Base-by-base conservation (phyloP, 257 asterid genomes). In the Fraxinus cuspidata region DNA sequence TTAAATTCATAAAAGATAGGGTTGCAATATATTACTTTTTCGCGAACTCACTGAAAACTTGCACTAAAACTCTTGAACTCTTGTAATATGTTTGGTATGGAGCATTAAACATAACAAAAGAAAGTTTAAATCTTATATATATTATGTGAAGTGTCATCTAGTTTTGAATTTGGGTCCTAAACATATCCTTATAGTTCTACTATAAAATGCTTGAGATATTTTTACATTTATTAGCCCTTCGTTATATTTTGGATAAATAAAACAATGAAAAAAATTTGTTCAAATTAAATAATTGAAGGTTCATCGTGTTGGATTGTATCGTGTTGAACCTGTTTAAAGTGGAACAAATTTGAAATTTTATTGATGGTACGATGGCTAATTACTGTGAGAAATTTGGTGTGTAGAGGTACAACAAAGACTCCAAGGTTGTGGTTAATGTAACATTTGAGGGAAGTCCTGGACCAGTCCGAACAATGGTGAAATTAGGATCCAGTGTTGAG, bases 391-490 rank as follows among this genome's bases (percentile, higher is more conserved):
- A 34, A 58, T 72, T 60, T 79, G 51, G 65, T 65, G 35, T 78
- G 75, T 84, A 86, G 88, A 86, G 85, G 56, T 90, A 79, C 56
- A 76, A 83, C 25, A 88, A 84, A 81, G 96, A 92, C 32, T 84
- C 90, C 28, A 92, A 92, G 81, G 97, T 91, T 75, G 96, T 92
- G 37, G 85, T 92, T 37, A 85, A 81, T 83, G 97, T 92, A 76
- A 88, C 89, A 12, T 91, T 92, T 9, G 97, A 89, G 75, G 96
- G 94, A 40, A 91, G 97, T 70, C 94, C 96, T 0, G 97, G 97
- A 11, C 94, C 97, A 0, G 82, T 92, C 7, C 86, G 90, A 29
- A 78, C 93, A 0, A 81, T 91, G 96, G 88, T 91, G n/a, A 89
- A 87, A 80, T 82, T 92, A 81, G 91, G 96, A 76, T 87, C 90